Base-by-base conservation (phyloP, 1,139 yeast genomes). In the Kodamaea plutei region DNA sequence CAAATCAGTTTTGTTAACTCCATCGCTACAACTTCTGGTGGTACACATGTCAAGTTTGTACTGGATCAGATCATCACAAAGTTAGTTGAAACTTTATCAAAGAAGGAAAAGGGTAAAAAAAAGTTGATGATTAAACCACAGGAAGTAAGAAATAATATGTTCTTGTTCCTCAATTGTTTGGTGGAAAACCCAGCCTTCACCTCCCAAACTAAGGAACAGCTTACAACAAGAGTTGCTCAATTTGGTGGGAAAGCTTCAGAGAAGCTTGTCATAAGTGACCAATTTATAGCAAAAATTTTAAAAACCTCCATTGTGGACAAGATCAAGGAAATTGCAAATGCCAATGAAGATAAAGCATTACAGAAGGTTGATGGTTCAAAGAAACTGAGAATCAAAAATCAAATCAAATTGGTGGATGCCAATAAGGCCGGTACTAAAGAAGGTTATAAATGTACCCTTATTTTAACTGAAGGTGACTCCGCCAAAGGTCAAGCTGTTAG, bases 1-100 rank as follows among this genome's bases (percentile, higher is more conserved):
- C 98, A 93, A 55, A 94, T 93, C 25, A 88, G 97, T 29, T 93
- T 93, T 62, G 98, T 91, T 15, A 93, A 93, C 54, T 88, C 96
- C 4, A 93, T 93, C 52, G 98, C 98, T 0, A 93, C 99, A 0
- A 91, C 98, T 0, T 67, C 89, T 1, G 99, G 98, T 38, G 99
- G 99, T 44, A 84, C 98, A 0, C 99, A 93, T 56, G 94, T 89
- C 23, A 87, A 82, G 46, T 79, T 82, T 52, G 73, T 89, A 26
- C 69, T 93, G 4, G 96, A 91, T 55, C 88, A 89, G 59, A 74
- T 93, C 35, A 82, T 85, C 16, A 74, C 70, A 36, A 87, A 84
- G 52, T 51, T 68, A 33, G 54, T 64, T 21, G 82, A 87, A 22
- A 63, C 79, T 18, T 85, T 85, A 14, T 64, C 71, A 20, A 73